Evolutionary conservation across 176 grass and related monocot species (phyloP).

Genomic region (Cocos nucifera): DNA sequence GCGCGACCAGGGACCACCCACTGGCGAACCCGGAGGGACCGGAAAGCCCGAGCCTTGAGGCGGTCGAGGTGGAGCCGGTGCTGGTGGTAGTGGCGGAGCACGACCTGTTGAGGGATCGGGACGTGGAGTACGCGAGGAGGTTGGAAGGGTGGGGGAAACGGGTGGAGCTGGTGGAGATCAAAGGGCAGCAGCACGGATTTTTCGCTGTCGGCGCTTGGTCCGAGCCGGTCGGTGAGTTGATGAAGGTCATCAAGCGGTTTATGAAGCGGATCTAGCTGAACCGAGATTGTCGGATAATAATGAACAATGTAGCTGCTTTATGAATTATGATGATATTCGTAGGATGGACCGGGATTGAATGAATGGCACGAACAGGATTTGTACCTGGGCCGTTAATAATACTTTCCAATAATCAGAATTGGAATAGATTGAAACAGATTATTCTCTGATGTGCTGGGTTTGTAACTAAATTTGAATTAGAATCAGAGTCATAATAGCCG

Average conservation of each 20-base stretch:
- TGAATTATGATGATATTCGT: no score
- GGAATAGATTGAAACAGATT: no score
- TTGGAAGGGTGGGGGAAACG: slow-evolving; percentile 29
- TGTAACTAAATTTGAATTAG: no score
- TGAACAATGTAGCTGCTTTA: no score
- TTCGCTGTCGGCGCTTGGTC: slow-evolving; percentile 28
- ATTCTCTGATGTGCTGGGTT: no score
- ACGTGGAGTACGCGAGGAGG: slow-evolving; percentile 27
- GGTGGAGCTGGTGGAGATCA: slow-evolving; percentile 26
- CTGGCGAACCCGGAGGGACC: slow-evolving; percentile 21
- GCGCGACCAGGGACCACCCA: slow-evolving; percentile 26
- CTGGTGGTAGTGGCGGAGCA: slow-evolving; percentile 31
- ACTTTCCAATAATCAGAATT: no score
- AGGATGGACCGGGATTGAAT: no score
- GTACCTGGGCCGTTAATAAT: no score
- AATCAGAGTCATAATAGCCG: no score
- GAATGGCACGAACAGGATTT: no score
- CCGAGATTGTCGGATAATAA: no score
- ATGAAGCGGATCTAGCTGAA: background rate
- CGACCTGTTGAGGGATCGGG: slow-evolving; percentile 34
- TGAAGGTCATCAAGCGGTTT: slow-evolving; percentile 23
- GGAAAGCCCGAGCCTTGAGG: slow-evolving; percentile 18
- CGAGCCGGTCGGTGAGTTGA: slow-evolving; percentile 10
- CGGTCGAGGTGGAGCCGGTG: slow-evolving; percentile 19
- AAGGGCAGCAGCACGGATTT: slow-evolving; percentile 40